A percentile compares a stretch with the other conserved stretches of the same genome.
These are phyloP conservation scores for Sphagnum magellanicum DNA, from an alignment of 228 moss, liverwort and hornwort species.

Conservation along the genomic window DNA sequence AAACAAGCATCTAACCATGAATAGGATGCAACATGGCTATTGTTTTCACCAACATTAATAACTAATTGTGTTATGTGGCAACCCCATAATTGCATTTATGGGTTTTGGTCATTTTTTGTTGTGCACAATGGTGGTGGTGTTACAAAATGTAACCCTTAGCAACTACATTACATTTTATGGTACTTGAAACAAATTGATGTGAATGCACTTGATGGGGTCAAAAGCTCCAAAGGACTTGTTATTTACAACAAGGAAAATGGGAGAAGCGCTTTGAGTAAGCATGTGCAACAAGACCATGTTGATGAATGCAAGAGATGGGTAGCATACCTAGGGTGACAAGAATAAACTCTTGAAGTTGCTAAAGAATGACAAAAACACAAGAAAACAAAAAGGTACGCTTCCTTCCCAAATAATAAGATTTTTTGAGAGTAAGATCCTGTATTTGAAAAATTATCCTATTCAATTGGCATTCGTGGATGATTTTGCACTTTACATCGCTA, in stretches of 20 bases:
- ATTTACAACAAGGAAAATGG: constrained; percentile 40
- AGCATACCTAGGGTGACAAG: constrained; percentile 39
- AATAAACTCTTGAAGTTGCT: constrained; percentile 8
- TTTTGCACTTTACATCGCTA: constrained; percentile 31
- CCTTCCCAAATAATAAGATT: constrained; percentile 22
- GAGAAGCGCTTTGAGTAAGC: constrained; percentile 34
- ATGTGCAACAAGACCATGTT: too few relatives aligned
- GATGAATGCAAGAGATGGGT: constrained; percentile 18
- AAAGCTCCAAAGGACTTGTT: constrained; percentile 51
- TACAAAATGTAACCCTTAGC: constrained; percentile 27
- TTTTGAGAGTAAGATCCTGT: constrained; percentile 25
- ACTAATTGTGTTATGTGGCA: too few relatives aligned
- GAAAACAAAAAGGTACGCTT: constrained; percentile 33
- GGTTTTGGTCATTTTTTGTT: too few relatives aligned
- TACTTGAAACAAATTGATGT: constrained; percentile 47
- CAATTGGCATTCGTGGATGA: constrained; percentile 47
- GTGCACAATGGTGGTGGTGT: too few relatives aligned
- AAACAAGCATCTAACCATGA: too few relatives aligned
- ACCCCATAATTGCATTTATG: too few relatives aligned
- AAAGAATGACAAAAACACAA: constrained; percentile 43
- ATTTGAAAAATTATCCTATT: constrained; percentile 37
- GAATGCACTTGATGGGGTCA: constrained; percentile 20
- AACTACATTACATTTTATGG: constrained; percentile 48
- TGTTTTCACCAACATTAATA: too few relatives aligned
- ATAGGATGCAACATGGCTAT: too few relatives aligned